phyloP scores from a whole-genome alignment of 1,139 yeast genomes.

The Zygosaccharomyces pseudobailii region DNA sequence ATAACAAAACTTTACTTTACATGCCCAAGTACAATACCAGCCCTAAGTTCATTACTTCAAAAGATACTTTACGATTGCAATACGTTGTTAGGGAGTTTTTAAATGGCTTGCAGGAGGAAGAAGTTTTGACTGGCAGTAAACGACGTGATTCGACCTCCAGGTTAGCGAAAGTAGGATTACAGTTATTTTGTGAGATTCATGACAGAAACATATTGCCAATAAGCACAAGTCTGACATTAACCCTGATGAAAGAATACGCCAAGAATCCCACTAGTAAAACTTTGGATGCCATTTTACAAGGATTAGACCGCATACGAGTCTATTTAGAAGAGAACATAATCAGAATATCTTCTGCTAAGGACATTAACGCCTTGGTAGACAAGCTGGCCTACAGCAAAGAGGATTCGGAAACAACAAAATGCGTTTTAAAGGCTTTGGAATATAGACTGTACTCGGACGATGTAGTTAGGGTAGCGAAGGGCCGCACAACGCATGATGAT shows the following conservation, averaged over 20 bases:
- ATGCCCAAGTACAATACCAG: constrained; percentile 23
- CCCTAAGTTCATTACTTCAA: constrained; percentile 23
- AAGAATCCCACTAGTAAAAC: constrained; percentile 18
- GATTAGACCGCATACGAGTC: constrained; percentile 15
- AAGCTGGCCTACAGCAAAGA: constrained; percentile 9
- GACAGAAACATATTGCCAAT: constrained; percentile 19
- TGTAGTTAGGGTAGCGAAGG: constrained; percentile 29
- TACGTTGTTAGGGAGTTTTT: constrained; percentile 20
- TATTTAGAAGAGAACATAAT: constrained; percentile 18
- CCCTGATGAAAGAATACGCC: constrained; percentile 18
- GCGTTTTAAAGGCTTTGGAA: constrained; percentile 21
- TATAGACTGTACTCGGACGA: constrained; percentile 29
- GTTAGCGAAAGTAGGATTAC: constrained; percentile 26
- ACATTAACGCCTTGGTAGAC: constrained; percentile 21
- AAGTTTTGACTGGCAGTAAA: constrained; percentile 9
- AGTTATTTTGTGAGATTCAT: constrained; percentile 24
- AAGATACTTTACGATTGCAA: constrained; percentile 21
- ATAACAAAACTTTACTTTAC: constrained; percentile 23
- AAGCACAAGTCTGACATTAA: constrained; percentile 19
- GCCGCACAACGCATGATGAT: constrained; percentile 25
- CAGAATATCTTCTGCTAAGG: constrained; percentile 9
- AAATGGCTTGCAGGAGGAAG: constrained; percentile 20
- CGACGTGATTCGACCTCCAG: constrained; percentile 13
- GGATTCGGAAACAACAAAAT: constrained; percentile 17
- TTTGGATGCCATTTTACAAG: constrained; percentile 12